A percentile compares a stretch with the other conserved stretches of the same genome.
Conservation (phyloP, 805 yeast species). For the Trichomonascus vanleenenianus region DNA sequence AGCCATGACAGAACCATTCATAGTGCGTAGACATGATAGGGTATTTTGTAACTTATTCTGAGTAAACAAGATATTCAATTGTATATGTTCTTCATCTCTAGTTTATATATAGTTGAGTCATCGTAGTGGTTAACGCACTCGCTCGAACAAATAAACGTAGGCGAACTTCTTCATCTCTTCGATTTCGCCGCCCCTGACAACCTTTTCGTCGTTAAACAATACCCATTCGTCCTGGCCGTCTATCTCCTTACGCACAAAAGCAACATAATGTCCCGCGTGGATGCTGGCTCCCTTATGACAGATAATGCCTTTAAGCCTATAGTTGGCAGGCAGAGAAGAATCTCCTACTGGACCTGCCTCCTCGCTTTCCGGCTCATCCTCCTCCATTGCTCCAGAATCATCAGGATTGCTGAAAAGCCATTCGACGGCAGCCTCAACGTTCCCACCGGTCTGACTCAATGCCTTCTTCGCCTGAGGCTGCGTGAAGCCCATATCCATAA, state of each 20-base stretch:
- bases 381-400: constrained; percentile 10
- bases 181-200: constrained; percentile 42
- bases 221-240: constrained; percentile 52
- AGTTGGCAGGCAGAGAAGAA: constrained; percentile 30
- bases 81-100: no score
- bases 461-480: constrained; percentile 65
- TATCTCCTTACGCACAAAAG: constrained; percentile 45
- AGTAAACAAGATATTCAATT: no score
- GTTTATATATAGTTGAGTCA: no score
- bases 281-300: constrained; percentile 88
- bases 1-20: no score
- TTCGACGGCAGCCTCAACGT: constrained; percentile 73
- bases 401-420: constrained; percentile 85
- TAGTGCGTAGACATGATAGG: no score
- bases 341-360: constrained; percentile 15
- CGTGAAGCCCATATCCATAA: constrained; percentile 74
- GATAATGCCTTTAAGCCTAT: constrained; percentile 53
- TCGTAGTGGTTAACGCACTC: constrained; percentile 11
- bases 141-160: constrained; percentile 37
- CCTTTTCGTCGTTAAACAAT: constrained; percentile 83
- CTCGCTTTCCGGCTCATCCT: constrained; percentile 7
- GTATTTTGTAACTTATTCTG: no score
- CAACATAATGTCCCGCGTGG: constrained; percentile 91
- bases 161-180: constrained; percentile 42
- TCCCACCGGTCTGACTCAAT: constrained; percentile 46